phyloP scores from a whole-genome alignment of 768 basidiomycete species.

The Boletus bicolor region DNA sequence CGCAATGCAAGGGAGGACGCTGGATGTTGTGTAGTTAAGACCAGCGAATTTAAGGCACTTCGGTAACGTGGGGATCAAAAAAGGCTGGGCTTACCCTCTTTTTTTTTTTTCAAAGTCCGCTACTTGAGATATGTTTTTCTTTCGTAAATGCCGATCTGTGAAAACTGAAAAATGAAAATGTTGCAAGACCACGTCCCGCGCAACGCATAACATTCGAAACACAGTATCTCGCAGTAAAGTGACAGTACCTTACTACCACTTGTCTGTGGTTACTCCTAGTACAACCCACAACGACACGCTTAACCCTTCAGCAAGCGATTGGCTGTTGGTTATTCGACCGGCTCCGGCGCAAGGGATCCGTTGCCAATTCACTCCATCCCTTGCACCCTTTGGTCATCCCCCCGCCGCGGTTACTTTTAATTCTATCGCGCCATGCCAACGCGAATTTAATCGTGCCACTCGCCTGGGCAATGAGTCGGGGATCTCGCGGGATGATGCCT shows the following conservation, averaged over 20 bases:
- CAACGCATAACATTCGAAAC: background rate
- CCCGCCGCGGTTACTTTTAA: conserved; percentile 6
- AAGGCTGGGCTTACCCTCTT: conserved; percentile 32
- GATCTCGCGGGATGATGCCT: conserved; percentile 4
- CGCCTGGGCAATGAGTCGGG: background rate
- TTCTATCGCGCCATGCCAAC: conserved; percentile 10
- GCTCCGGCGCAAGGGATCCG: conserved; percentile 15
- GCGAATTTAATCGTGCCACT: conserved; percentile 6
- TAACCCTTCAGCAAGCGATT: background rate
- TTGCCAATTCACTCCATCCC: conserved; percentile 22
- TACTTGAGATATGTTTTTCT: conserved; percentile 16
- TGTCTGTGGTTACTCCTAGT: background rate
- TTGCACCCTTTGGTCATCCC: conserved; percentile 21
- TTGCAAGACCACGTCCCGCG: background rate
- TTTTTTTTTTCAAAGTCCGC: conserved; percentile 37
- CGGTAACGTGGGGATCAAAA: conserved; percentile 41
- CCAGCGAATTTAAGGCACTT: conserved; percentile 41
- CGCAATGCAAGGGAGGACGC: conserved; percentile 31
- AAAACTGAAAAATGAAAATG: conserved; percentile 6
- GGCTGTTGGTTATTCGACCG: conserved; percentile 9
- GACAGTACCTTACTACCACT: background rate
- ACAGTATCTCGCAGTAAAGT: background rate
- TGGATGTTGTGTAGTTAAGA: conserved; percentile 30
- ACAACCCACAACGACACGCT: background rate
- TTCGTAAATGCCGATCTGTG: conserved; percentile 27